These are phyloP conservation scores for Phytophthora uliginosa DNA, from an alignment of 352 stramenopile genomes.

Conservation along the genomic window DNA sequence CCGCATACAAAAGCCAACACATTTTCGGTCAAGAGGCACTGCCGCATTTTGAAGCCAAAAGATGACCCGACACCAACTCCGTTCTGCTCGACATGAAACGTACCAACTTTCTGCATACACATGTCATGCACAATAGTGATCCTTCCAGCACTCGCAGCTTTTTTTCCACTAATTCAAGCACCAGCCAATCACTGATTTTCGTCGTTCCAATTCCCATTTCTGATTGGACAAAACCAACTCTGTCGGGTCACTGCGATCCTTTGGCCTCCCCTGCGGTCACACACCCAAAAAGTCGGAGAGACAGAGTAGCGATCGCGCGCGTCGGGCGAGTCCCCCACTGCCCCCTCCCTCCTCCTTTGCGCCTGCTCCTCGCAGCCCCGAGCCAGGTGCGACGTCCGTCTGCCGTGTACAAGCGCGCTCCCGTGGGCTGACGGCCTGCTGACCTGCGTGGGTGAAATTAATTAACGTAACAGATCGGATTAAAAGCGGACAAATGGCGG, in stretches of 20 bases:
- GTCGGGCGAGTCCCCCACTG: constrained; percentile 7
- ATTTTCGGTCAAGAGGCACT: neutral
- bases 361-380: neutral
- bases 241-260: constrained; percentile 19
- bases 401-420: neutral
- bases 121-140: neutral
- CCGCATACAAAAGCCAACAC: constrained; percentile 3
- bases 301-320: constrained; percentile 7
- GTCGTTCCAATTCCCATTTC: neutral
- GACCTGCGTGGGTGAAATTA: neutral
- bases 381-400: constrained; percentile 10
- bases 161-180: constrained; percentile 5
- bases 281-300: constrained; percentile 34
- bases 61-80: neutral
- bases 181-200: constrained; percentile 9
- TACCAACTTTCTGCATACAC: no score
- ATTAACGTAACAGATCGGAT: constrained; percentile 27
- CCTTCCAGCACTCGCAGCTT: neutral
- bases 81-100: no score
- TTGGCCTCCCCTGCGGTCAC: constrained; percentile 12
- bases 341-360: neutral
- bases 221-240: constrained; percentile 31
- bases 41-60: neutral
- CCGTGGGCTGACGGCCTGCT: neutral
- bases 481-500: constrained; percentile 34